Base-by-base conservation (phyloP, 208 protist genomes). In the Porcisia hertigi region DNA sequence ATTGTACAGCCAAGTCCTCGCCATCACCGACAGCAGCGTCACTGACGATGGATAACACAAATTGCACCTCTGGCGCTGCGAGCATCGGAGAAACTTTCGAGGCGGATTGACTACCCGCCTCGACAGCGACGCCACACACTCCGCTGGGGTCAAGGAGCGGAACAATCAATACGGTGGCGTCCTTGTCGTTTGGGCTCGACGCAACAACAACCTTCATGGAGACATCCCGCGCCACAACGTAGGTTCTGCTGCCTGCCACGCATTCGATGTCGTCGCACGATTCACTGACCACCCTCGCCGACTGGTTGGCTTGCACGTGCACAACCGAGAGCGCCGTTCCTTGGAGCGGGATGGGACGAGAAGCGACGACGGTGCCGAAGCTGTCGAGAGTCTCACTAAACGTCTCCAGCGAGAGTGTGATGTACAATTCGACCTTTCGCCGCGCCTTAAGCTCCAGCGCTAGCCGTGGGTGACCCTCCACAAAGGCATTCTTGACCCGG, bases 181-280 rank as follows among this genome's bases (percentile, higher is more conserved):
- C 75, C 67, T 70, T 45, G 59, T n/a, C 53, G 45, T 36, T 47
- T 59, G 39, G 34, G 39, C 47, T 69, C 12, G 84, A 82, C 23
- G 74, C 71, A n/a, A 94, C 75, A n/a, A 58, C 72, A 23, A 82
- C 76, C 80, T 88, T 86, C 65, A 88, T 73, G 20, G 82, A 85
- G 1, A 91, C 80, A 58, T 87, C 80, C 11, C 69, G 69, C n/a
- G 79, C 81, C 65, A 71, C 69, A 36, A 84, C 55, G 52, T 82
- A 91, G 11, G 73, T 86, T 7, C 77, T 62, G n/a, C 62, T 39
- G 3, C 43, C 86, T 47, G 76, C 66, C 6, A 71, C 39, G 20
- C 64, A 65, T 77, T 92, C 88, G 2, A 83, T 58, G 41, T 90
- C 84, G n/a, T 79, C 83, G 77, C 76, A 86, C 23, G 83, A 84